A percentile compares a stretch with the other conserved stretches of the same genome.
phyloP scores from a whole-genome alignment of 2,329 filamentous ascomycete species.

The Xylariaceae sp. region DNA sequence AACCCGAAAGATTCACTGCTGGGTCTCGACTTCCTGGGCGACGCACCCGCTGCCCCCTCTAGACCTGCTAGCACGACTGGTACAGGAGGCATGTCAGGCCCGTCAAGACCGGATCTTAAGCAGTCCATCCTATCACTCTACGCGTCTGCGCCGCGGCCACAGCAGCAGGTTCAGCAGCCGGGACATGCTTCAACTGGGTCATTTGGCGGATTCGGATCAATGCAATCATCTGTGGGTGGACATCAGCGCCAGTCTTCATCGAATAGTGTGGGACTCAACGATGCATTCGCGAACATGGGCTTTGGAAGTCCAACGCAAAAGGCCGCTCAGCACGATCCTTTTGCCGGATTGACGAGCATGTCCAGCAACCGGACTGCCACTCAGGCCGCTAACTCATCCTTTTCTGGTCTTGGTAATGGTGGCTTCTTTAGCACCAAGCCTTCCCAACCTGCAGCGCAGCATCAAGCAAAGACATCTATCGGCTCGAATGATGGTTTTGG shows the following conservation, averaged over 20 bases:
- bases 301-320: constrained; percentile 48
- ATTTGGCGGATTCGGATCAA: constrained; percentile 66
- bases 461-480: constrained; percentile 42
- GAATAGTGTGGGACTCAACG: constrained; percentile 61
- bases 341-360: constrained; percentile 33
- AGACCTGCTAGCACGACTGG: constrained; percentile 77
- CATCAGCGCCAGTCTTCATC: constrained; percentile 46
- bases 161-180: constrained; percentile 39
- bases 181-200: constrained; percentile 56
- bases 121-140: constrained; percentile 96
- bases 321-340: constrained; percentile 35
- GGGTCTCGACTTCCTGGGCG: constrained; percentile 87
- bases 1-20: constrained; percentile 83
- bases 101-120: constrained; percentile 87
- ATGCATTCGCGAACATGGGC: constrained; percentile 71
- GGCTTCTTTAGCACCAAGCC: constrained; percentile 77
- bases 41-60: constrained; percentile 61
- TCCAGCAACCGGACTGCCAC: constrained; percentile 36
- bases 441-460: constrained; percentile 48
- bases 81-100: constrained; percentile 52
- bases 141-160: constrained; percentile 72
- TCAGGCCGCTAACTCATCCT: constrained; percentile 39
- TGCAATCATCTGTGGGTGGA: constrained; percentile 52
- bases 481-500: constrained; percentile 58
- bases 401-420: constrained; percentile 55